Evolutionary conservation across 202 grass and related monocot species (phyloP), one percentile per base, ranked within the genome.

Genomic region (Eragrostis tef): DNA sequence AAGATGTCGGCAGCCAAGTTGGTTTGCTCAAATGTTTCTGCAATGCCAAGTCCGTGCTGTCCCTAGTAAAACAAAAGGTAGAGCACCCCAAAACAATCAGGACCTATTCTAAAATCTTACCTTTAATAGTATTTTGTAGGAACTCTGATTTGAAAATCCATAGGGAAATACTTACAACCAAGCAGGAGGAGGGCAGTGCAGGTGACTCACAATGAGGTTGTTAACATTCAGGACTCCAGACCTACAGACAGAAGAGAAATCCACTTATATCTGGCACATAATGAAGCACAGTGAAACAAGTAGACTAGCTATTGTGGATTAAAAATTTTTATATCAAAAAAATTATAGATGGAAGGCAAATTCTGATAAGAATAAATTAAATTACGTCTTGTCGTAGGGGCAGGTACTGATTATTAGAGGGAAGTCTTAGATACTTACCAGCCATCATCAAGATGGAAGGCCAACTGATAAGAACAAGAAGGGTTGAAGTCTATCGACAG

Each of bases 371-470:
- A 85, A 73, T 41, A 63, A 77, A 22, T 39, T 58, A 64, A 81
- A 31, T 31, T 43, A 84, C 20, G 41, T 48, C 11, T 77, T 74
- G 43, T 39, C 47, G 43, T 62, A 71, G 57, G 53, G 34, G 17
- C 39, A 31, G 17, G 44, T 17, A 85, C 45, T 70, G 70, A 68
- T 44, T 73, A 50, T 60, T 39, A 46, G 36, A 14, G 29, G 26
- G 16, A 74, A 51, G 49, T 29, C 34, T 0, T 49, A 76, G 29
- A 73, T 79, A 86, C 83, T 71, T 91, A 98, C 95, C 95, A 98
- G 64, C 95, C 95, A 94, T 98, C 90, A 67, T 93, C 94, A 79
- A 98, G 92, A 91, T 98, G 95, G 77, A 98, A 98, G 34, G 90
- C 88, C 76, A 98, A 86, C 71, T 98, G 95, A 87, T 93, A 67